These are phyloP conservation scores for Alternaria angustiovoidea DNA, from an alignment of 2,329 filamentous ascomycete species.

Conservation along the genomic window DNA sequence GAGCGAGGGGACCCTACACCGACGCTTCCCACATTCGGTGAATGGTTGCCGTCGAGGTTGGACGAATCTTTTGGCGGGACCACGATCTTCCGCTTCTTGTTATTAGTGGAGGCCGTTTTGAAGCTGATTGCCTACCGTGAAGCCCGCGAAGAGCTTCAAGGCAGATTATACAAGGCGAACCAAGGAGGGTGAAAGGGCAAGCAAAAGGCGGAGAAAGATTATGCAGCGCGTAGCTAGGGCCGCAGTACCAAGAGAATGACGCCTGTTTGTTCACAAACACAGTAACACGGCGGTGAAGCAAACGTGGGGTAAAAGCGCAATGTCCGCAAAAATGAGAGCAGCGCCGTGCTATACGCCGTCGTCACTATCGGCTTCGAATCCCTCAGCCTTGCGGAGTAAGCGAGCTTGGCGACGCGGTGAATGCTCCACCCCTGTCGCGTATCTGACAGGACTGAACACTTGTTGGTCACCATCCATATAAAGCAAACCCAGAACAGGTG, in stretches of 20 bases:
- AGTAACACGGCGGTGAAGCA: conserved; percentile 18
- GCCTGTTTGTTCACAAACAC: conserved; percentile 13
- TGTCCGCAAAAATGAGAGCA: conserved; percentile 33
- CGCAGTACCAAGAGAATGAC: conserved; percentile 9
- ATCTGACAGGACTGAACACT: not conserved
- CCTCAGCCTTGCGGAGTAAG: conserved; percentile 31
- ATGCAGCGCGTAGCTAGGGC: conserved; percentile 30
- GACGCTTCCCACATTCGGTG: conserved; percentile 45
- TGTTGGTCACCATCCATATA: not conserved
- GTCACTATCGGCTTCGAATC: conserved; percentile 21
- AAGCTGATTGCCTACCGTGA: conserved; percentile 49
- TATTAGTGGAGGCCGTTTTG: conserved; percentile 55
- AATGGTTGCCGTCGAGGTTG: conserved; percentile 21
- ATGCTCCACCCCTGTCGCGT: conserved; percentile 6
- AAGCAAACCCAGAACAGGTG: too few relatives aligned
- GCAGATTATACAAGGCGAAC: conserved; percentile 28
- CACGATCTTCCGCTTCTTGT: conserved; percentile 59
- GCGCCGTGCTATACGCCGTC: conserved; percentile 30
- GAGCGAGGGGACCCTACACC: conserved; percentile 46
- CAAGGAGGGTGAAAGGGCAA: conserved; percentile 5
- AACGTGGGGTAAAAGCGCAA: conserved; percentile 30
- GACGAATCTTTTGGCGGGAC: conserved; percentile 35
- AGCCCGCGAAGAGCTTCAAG: conserved; percentile 50
- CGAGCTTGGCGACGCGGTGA: conserved; percentile 25
- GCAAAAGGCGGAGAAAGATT: conserved; percentile 9